A percentile compares a stretch with the other conserved stretches of the same genome.
These are phyloP conservation scores for Powellomyces hirtus DNA, from an alignment of 192 early-diverging fungal species.

Conservation along the genomic window DNA sequence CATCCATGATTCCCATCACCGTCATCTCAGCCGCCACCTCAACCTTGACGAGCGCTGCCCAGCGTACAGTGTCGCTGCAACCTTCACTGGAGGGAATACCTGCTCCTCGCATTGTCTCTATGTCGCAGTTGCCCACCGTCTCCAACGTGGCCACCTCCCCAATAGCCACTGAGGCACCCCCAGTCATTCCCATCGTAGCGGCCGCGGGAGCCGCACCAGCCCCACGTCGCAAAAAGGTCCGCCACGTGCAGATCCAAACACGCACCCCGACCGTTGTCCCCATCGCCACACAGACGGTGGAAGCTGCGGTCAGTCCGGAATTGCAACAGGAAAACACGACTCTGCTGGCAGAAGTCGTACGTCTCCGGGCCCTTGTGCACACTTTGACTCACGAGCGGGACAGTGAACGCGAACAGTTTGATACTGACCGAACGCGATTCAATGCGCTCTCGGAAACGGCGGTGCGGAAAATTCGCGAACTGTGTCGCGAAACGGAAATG, in stretches of 20 bases:
- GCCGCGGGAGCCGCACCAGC: slow-evolving; percentile 3
- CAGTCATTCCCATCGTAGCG: neutral
- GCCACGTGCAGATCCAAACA: slow-evolving; percentile 52
- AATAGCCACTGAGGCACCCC: neutral
- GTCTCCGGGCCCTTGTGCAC: slow-evolving; percentile 14
- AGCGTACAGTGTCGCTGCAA: neutral
- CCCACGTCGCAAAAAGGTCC: slow-evolving; percentile 34
- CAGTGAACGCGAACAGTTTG: neutral
- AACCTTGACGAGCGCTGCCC: neutral
- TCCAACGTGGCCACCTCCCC: neutral
- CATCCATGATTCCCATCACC: neutral
- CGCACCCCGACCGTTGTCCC: slow-evolving; percentile 24
- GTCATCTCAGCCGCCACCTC: neutral
- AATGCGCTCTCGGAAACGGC: slow-evolving; percentile 40
- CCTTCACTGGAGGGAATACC: neutral
- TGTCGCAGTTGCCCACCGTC: neutral
- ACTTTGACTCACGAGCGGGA: slow-evolving; percentile 23
- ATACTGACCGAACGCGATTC: slow-evolving; percentile 37
- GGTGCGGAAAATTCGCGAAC: slow-evolving; percentile 49
- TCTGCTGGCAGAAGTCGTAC: slow-evolving; percentile 23
- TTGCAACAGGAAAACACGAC: neutral
- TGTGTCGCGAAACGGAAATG: slow-evolving; percentile 31
- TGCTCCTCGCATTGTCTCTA: neutral
- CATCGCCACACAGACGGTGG: slow-evolving; percentile 16
- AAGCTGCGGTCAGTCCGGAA: neutral